Conservation (phyloP, 768 basidiomycete species). For the Calocybe indica region DNA sequence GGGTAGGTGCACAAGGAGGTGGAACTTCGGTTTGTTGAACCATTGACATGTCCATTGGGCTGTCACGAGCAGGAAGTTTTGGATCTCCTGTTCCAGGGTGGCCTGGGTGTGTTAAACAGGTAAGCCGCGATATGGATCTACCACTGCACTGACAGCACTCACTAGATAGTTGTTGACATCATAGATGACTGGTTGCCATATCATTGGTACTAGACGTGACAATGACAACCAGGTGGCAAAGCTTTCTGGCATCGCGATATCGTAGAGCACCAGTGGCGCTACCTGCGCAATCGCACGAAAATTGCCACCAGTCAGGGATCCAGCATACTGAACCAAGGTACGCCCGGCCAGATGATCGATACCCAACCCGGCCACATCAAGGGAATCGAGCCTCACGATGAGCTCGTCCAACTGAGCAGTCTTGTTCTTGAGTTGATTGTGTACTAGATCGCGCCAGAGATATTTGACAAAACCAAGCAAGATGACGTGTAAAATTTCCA, state of each 20-base stretch:
- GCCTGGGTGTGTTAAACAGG: slow-evolving; percentile 9
- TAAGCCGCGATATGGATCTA: slow-evolving; percentile 1
- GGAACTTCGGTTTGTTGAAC: slow-evolving; percentile 42
- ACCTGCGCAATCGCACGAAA: slow-evolving; percentile 27
- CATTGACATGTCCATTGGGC: slow-evolving; percentile 21
- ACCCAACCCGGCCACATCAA: background rate
- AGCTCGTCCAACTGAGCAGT: slow-evolving; percentile 12
- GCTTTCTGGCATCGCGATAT: slow-evolving; percentile 19
- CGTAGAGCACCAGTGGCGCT: slow-evolving; percentile 30
- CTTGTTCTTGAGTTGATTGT: slow-evolving; percentile 16
- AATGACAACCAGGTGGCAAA: slow-evolving; percentile 27
- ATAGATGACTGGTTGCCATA: slow-evolving; percentile 34
- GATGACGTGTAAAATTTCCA: slow-evolving; percentile 38
- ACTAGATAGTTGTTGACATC: slow-evolving; percentile 28
- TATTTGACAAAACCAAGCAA: slow-evolving; percentile 43
- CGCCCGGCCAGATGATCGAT: background rate
- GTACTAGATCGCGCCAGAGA: slow-evolving; percentile 35
- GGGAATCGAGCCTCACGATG: background rate
- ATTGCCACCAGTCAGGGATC: slow-evolving; percentile 29
- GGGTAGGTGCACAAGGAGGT: slow-evolving; percentile 31
- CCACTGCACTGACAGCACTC: slow-evolving; percentile 2
- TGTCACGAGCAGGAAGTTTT: slow-evolving; percentile 27
- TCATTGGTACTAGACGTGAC: slow-evolving; percentile 23
- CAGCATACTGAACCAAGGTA: slow-evolving; percentile 19
- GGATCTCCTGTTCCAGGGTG: slow-evolving; percentile 20